Evolutionary conservation across 176 grass and related monocot genomes (phyloP).

Genomic region (Carex littledalei): DNA sequence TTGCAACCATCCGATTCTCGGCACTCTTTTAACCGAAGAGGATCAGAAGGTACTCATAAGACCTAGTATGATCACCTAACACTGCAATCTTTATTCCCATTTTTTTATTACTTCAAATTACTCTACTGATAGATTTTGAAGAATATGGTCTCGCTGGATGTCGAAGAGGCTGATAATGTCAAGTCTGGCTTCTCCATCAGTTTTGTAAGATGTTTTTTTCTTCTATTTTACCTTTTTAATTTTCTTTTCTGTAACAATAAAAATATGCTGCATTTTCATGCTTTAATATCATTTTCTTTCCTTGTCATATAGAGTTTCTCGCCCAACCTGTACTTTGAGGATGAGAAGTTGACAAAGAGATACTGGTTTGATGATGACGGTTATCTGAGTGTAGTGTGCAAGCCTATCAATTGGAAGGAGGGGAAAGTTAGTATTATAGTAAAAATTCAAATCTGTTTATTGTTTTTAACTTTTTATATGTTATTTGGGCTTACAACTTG

Average conservation of each 20-base stretch:
- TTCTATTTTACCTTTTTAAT: constrained; percentile 21
- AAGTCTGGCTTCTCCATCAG: constrained; percentile 78
- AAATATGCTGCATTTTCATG: not conserved
- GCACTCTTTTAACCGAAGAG: constrained; percentile 65
- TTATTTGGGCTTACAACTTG: constrained; percentile 17
- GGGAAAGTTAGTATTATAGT: constrained; percentile 53
- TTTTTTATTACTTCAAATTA: constrained; percentile 1
- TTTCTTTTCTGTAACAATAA: not conserved
- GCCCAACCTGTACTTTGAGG: constrained; percentile 73
- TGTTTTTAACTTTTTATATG: not conserved
- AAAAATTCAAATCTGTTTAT: not conserved
- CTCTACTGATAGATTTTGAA: constrained; percentile 63
- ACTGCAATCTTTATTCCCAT: not conserved
- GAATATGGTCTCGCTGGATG: constrained; percentile 64
- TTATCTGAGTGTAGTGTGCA: constrained; percentile 60
- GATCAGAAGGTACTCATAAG: constrained; percentile 63
- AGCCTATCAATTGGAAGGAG: constrained; percentile 79
- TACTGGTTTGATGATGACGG: constrained; percentile 75
- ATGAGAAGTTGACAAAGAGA: constrained; percentile 61
- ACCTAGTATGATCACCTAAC: not conserved
- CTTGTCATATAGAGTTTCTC: constrained; percentile 51
- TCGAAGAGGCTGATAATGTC: constrained; percentile 77
- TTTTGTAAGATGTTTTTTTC: constrained; percentile 32
- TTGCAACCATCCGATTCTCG: constrained; percentile 73
- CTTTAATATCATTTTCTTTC: constrained; percentile 19